A percentile compares a stretch with the other conserved stretches of the same genome.
phyloP scores from a whole-genome alignment of 225 moss, liverwort and hornwort genomes.

The Pseudoscleropodium purum region DNA sequence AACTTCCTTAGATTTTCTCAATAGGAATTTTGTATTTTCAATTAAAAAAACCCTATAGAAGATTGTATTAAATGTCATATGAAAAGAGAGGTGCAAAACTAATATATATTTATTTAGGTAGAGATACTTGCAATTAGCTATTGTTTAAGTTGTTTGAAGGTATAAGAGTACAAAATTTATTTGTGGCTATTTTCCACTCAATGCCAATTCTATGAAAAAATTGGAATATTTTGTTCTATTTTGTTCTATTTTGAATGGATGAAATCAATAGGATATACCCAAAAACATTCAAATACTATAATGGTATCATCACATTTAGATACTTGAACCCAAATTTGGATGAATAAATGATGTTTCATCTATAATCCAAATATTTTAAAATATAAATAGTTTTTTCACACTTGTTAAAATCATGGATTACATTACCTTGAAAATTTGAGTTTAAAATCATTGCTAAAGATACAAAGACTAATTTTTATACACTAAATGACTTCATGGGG shows the following conservation, averaged over 20 bases:
- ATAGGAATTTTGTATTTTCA: not conserved
- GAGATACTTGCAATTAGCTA: fast-evolving
- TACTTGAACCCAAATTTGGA: fast-evolving
- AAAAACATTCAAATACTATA: not conserved
- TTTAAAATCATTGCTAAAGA: not conserved
- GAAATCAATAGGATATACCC: not conserved
- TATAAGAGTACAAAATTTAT: not conserved
- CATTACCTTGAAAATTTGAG: not conserved
- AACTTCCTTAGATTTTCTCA: not conserved
- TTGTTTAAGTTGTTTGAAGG: not conserved
- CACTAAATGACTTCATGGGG: fast-evolving
- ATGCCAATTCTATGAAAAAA: fast-evolving
- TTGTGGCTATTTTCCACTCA: not conserved
- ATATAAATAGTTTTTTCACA: too few species aligned
- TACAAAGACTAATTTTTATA: not conserved
- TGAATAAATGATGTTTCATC: not conserved
- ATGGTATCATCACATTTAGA: not conserved
- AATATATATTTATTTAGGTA: not conserved
- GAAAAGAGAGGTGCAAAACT: not conserved
- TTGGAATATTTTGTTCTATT: not conserved
- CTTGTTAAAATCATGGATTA: fast-evolving
- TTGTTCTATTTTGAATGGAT: not conserved
- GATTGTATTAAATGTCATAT: not conserved
- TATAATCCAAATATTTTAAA: not conserved
- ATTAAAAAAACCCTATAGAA: not conserved